Evolutionary conservation across 164 flowering plant genomes (phyloP), one percentile per base, ranked within the genome.

Genomic region (Vitis amurensis): DNA sequence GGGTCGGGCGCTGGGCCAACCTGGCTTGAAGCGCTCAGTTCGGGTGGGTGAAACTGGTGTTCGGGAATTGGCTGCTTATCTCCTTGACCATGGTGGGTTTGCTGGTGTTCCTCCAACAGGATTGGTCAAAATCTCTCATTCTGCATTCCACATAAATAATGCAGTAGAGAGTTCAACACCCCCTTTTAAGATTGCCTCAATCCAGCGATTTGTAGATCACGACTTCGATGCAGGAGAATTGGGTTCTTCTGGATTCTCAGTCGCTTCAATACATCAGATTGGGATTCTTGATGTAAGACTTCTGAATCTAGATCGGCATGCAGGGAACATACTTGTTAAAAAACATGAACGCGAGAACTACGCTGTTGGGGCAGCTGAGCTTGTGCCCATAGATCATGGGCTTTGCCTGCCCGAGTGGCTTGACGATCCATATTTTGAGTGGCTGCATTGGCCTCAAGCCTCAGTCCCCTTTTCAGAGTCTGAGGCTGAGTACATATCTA

Each of bases 381-480:
- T 93, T 48, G 86, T 93, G 27, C 98, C 98, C 2, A 93, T 93
- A 59, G 98, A 93, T 63, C 98, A 93, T 61, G 98, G 97, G 6
- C 83, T 91, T 58, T 93, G 97, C 85, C 76, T 93, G 1, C 98
- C 98, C 2, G 97, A 91, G 73, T 78, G 84, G 73, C 82, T 91
- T 1, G 97, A 91, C 52, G 93, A 93, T 77, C 98, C 98, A 11
- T 93, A 93, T 73, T 91, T 93, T 60, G 98, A 93, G 69, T 93
- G 98, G 98, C 73, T 91, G 48, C 96, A 91, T 57, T 93, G 98
- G 98, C 97, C 98, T 37, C 98, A 93, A 73, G 91, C 98, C 15
- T 81, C 83, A 6, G 65, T 89, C 15, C 98, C 98, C 17, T 93
- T 93, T 67, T 82, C 96, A 0, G 93, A 91, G 17, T 17, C 70